Conservation (phyloP, 495 filamentous ascomycete genomes). For the Aspergillus nanangensis region DNA sequence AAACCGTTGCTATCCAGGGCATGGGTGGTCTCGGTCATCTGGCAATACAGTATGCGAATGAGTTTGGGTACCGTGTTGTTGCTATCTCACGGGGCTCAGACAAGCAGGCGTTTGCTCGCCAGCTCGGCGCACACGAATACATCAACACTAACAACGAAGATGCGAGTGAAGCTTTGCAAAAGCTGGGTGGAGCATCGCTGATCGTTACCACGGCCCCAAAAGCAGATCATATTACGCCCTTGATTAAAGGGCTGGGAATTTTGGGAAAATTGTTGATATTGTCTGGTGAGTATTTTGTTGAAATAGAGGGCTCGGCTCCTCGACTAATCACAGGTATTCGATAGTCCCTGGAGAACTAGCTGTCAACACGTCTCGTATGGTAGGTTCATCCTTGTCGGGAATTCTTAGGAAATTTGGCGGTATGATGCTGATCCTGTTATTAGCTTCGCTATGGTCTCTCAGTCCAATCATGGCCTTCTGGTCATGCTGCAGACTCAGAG, state of each 20-base stretch:
- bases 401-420: neutral
- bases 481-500: conserved; percentile 59
- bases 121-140: conserved; percentile 66
- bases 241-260: conserved; percentile 52
- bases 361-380: conserved; percentile 16
- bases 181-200: conserved; percentile 57
- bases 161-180: conserved; percentile 43
- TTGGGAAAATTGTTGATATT: conserved; percentile 58
- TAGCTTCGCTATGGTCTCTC: conserved; percentile 38
- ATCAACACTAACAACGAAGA: conserved; percentile 56
- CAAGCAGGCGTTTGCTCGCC: conserved; percentile 55
- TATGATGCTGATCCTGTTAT: neutral
- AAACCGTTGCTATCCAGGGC: conserved; percentile 59
- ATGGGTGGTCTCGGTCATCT: conserved; percentile 66
- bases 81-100: conserved; percentile 52
- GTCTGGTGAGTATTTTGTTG: conserved; percentile 23
- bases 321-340: neutral
- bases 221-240: conserved; percentile 44
- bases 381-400: conserved; percentile 1
- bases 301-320: neutral
- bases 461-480: conserved; percentile 55
- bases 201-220: conserved; percentile 63
- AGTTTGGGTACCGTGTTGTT: conserved; percentile 61
- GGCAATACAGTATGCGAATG: conserved; percentile 60
- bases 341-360: conserved; percentile 23